Evolutionary conservation across 2,329 filamentous ascomycete species (phyloP).

Genomic region (Phialocephala subalpina): DNA sequence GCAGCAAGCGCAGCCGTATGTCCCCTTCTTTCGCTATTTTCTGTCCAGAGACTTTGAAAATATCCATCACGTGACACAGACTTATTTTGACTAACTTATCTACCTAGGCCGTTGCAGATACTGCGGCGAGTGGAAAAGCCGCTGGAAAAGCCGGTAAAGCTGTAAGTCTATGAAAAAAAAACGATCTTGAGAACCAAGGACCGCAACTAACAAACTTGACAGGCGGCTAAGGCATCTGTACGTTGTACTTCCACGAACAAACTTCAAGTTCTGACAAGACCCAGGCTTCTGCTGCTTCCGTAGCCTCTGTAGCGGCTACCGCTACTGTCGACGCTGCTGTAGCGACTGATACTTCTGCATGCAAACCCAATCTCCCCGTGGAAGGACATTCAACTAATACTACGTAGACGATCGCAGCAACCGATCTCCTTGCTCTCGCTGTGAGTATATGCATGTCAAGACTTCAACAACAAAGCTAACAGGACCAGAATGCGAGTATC

Average conservation of each 20-base stretch:
- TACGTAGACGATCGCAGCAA: not conserved
- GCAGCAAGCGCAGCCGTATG: not conserved
- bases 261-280: not conserved
- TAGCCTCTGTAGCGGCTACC: not conserved
- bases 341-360: not conserved
- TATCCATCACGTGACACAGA: not conserved
- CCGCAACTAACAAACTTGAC: not conserved
- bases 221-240: not conserved
- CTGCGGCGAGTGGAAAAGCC: not conserved
- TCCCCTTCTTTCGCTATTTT: not conserved
- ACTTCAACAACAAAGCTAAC: not conserved
- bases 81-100: not conserved
- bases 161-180: not conserved
- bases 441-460: not conserved
- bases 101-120: not conserved
- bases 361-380: not conserved
- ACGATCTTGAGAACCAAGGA: not conserved
- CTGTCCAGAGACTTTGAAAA: not conserved
- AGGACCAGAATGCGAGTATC: not conserved
- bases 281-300: not conserved
- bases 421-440: not conserved
- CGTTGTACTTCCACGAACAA: not conserved
- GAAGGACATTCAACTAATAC: not conserved
- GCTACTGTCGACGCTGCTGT: not conserved
- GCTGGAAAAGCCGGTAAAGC: not conserved